Evolutionary conservation across 163 green algal species (phyloP), one percentile per base, ranked within the genome.

Genomic region (Scenedesmus sp.): DNA sequence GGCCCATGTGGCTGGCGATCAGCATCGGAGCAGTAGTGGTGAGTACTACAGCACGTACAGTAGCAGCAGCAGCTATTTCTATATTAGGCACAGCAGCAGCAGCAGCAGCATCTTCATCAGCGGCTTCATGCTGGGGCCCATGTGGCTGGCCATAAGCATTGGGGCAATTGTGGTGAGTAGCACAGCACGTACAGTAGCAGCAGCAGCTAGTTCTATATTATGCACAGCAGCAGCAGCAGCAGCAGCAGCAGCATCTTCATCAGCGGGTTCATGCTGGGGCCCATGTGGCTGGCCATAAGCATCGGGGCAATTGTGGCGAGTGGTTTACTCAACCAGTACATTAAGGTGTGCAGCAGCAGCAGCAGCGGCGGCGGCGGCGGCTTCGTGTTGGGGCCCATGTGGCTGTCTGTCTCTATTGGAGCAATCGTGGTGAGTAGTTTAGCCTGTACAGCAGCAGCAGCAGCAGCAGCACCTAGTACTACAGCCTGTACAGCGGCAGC

Each of bases 51-150:
- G 18, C 13, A 82, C 3, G 8, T 23, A 46, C 77, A 82, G 73
- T 8, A 23, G 4, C 34, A 34, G 77, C 77, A 82, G 73, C 73
- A 82, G 73, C 34, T 46, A 46, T 46, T 46, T 46, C 34, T 46
- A 46, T 46, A 46, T 46, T 46, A 46, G 34, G 34, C 34, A 46
- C 34, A 46, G 34, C 34, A 46, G 34, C 34, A 46, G 34, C 34
- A 64, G 59, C 59, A 64, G 59, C 59, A 64, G 59, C 8, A 64
- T 64, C 54, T 92, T 92, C 60, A 23, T 88, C 13, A 56, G 57
- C 9, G 88, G 88, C 62, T 92, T 92, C 79, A 92, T 92, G 88
- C 62, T 92, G 8, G 88, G 88, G 0, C 88, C 88, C 12, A 92
- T 92, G 88, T 92, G 88, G 88, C 52, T 92, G 7, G 79, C 60